Evolutionary conservation across 208 protist species (phyloP), one percentile per base, ranked within the genome.

Genomic region (Acanthamoeba rhysodes): DNA sequence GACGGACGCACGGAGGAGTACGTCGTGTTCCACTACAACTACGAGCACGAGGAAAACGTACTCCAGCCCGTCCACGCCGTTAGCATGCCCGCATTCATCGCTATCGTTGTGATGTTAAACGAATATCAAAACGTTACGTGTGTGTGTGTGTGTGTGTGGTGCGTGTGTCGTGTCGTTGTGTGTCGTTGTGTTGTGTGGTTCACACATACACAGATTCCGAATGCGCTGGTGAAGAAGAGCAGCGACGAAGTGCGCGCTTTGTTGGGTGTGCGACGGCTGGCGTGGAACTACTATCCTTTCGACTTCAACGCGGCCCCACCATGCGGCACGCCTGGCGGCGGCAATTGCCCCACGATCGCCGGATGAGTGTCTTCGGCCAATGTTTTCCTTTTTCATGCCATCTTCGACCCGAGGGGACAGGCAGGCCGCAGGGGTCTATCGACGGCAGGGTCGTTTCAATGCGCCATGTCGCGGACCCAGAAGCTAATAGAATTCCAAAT

Each of bases 11-110:
- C 74, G 34, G 4, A 82, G 10, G 74, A 82, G 37, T 82, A 32
- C 74, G 18, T 82, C 16, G 3, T 82, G 6, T 82, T 82, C 74
- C 74, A 82, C 45, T 82, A 82, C 74, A 82, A 82, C 74, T 82
- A 82, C 45, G 74, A 55, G 22, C 74, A 82, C 74, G 74, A 82
- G 41, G 37, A 22, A 27, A 50, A 50, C 1, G 74, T 82, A n/a
- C n/a, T 27, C 8, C n/a, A 20, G n/a, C n/a, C n/a, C 59, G 1
- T 29, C 5, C 70, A 6, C 0, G 29, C 29, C 20, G 1, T 18
- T 9, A 22, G 37, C 29, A 1, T 48, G 37, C 70, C 12, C 29
- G 70, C 8, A 14, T 0, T 78, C 2, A 41, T 37, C 10, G 68
- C 68, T 22, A 5, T 34, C 2, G 37, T 45, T 76, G 68, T 45